A percentile compares a stretch with the other conserved stretches of the same genome.
phyloP scores from a whole-genome alignment of 768 basidiomycete genomes.

The Mycena crocata region DNA sequence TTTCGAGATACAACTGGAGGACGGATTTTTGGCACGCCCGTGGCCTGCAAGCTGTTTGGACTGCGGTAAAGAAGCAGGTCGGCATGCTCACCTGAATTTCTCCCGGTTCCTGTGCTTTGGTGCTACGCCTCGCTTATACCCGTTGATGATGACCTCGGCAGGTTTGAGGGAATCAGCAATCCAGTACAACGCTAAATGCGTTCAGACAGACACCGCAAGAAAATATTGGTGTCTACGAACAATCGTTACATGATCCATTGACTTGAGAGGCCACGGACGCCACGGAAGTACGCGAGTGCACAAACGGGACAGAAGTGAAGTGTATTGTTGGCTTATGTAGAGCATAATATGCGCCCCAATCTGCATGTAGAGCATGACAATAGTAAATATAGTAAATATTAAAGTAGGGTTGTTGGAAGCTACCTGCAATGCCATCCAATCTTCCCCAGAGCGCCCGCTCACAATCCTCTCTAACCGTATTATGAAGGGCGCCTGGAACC shows the following conservation, averaged over 20 bases:
- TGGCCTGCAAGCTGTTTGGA: slow-evolving; percentile 51
- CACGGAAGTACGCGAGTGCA: slow-evolving; percentile 61
- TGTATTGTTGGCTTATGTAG: slow-evolving; percentile 61
- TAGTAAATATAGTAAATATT: neutral
- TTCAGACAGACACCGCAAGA: neutral
- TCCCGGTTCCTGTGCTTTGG: slow-evolving; percentile 74
- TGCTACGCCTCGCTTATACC: slow-evolving; percentile 80
- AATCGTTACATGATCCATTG: slow-evolving; percentile 74
- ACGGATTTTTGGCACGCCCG: slow-evolving; percentile 64
- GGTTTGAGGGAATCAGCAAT: slow-evolving; percentile 58
- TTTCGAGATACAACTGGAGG: slow-evolving; percentile 56
- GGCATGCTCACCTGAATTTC: slow-evolving; percentile 65
- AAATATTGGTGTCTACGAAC: slow-evolving; percentile 50
- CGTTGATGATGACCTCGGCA: slow-evolving; percentile 80
- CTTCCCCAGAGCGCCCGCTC: slow-evolving; percentile 74
- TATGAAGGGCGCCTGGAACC: slow-evolving; percentile 56
- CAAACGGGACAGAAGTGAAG: slow-evolving; percentile 72
- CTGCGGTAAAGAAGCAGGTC: neutral
- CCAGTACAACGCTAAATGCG: slow-evolving; percentile 75
- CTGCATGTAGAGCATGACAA: slow-evolving; percentile 1
- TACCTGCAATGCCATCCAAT: slow-evolving; percentile 58
- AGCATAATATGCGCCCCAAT: slow-evolving; percentile 52
- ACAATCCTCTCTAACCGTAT: slow-evolving; percentile 68
- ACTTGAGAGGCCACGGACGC: slow-evolving; percentile 37
- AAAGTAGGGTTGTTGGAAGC: neutral